These are phyloP conservation scores for Nadsonia starkeyi-henricii DNA, from an alignment of 1,139 yeast species.

Conservation along the genomic window DNA sequence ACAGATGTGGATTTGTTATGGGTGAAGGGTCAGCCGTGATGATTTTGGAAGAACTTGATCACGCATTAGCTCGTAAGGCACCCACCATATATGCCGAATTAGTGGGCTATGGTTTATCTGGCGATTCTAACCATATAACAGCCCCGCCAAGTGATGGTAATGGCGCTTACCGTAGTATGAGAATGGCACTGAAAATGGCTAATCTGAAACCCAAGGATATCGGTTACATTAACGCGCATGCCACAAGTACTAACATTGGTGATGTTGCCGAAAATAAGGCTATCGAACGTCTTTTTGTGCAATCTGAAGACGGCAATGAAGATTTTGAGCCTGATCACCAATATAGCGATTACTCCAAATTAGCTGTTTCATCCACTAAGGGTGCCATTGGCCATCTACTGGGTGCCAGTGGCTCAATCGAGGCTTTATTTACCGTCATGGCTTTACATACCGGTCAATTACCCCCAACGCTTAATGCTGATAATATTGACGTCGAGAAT, in stretches of 20 bases:
- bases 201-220: slow-evolving; percentile 32
- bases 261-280: slow-evolving; percentile 82
- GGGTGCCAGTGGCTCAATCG: slow-evolving; percentile 96
- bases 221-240: slow-evolving; percentile 88
- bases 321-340: slow-evolving; percentile 17
- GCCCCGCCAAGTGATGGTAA: slow-evolving; percentile 74
- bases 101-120: slow-evolving; percentile 76
- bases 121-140: slow-evolving; percentile 88
- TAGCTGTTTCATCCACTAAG: slow-evolving; percentile 65
- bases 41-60: slow-evolving; percentile 61
- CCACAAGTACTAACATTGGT: slow-evolving; percentile 84
- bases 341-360: slow-evolving; percentile 10
- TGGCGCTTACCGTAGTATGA: slow-evolving; percentile 81
- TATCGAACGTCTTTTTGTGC: slow-evolving; percentile 32
- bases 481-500: slow-evolving; percentile 33
- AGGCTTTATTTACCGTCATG: slow-evolving; percentile 64
- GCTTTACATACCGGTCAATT: slow-evolving; percentile 43
- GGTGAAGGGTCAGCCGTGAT: slow-evolving; percentile 88
- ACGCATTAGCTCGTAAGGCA: slow-evolving; percentile 52
- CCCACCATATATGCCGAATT: slow-evolving; percentile 62
- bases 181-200: slow-evolving; percentile 49
- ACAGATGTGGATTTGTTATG: slow-evolving; percentile 76
- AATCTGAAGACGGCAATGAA: slow-evolving; percentile 23
- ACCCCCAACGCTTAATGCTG: slow-evolving; percentile 75
- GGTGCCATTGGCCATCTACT: slow-evolving; percentile 88